Base-by-base conservation (phyloP, 1,139 yeast species). In the Debaryomycetaceae sp. region DNA sequence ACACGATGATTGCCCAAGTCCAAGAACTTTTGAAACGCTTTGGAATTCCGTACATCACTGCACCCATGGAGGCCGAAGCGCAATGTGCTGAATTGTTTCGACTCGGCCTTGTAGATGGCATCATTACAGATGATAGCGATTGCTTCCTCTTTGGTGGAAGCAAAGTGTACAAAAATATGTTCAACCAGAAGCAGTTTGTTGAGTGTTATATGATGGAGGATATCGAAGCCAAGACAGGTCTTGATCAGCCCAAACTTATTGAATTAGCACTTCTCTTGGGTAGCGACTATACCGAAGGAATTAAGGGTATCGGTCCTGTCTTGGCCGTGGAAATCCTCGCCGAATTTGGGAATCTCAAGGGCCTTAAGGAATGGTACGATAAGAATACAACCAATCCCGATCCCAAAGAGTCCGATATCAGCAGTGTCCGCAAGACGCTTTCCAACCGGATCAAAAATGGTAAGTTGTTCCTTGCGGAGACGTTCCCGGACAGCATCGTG, bases 31-130 rank as follows among this genome's bases (percentile, higher is more conserved):
- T 92, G 4, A 70, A 78, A 22, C 52, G 92, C 32, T 92, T 92
- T 58, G 98, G 98, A 1, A 80, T 90, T 8, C 98, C 98, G 0
- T 90, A 73, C 42, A 70, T 90, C 5, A 83, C 95, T 0, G 96
- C 97, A 0, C 97, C 97, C 0, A 85, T 83, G 85, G 98, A 90
- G 53, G 98, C 98, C 1, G 98, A 90, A 57, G 96, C 97, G 0
- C 98, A 90, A 46, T 90, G 98, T 54, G 96, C 95, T 0, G 83
- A 77, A 39, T 55, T 90, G 8, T 53, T 73, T 28, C 52, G 55
- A 16, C 51, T 85, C 13, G 72, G 71, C 0, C 61, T 90, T 15
- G 96, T 90, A 2, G 98, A 92, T 51, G 99, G 98, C 0, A 81
- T 90, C 14, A 78, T 92, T 13, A 92, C 98, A 0, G 99, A 92